Evolutionary conservation across 2,329 filamentous ascomycete genomes (phyloP), one percentile per base, ranked within the genome.

Genomic region (Fusarium coicis): DNA sequence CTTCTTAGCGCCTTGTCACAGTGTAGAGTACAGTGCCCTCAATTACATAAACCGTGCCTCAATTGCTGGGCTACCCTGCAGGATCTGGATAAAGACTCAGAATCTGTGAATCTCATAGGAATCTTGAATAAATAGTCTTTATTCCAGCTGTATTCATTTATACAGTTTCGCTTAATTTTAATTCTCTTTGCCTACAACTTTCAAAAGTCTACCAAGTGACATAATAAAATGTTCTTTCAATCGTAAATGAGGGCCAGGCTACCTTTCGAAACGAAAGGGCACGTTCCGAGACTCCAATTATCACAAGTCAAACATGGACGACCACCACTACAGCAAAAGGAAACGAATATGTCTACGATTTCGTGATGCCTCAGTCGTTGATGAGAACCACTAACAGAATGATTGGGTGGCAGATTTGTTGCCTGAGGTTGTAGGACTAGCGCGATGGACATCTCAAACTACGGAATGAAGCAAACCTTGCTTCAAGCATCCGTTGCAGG

Each of bases 91-190:
- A 2, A 19, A 57, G 28, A 26, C n/a, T 10, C 10, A 15, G 14
- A 16, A 53, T 10, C 14, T 28, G 19, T 8, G 12, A 18, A 21
- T 8, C 11, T 36, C 11, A 10, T 19, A 2, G 12, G 9, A 34
- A 36, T 6, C 12, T 19, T 2, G 9, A 2, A 32, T 49, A 10
- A 18, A 12, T 9, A 6, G 10, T n/a, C 21, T 12, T 49, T 49
- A 9, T n/a, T 32, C 16, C 10, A 28, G 19, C 6, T 47, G 14
- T 4, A 47, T 10, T 3, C 10, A 10, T 10, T 28, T 1, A 15
- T 15, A 11, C 1, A 7, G 1, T 10, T 21, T 28, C 3, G 0
- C 2, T 3, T 21, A 7, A 2, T 46, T 3, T 3, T 12, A 0
- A 3, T 26, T 44, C 10, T 8, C 7, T 39, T 19, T 39, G 1